These are phyloP conservation scores for Pyrus hybrid DNA, from an alignment of 331 rosid genomes.

Conservation along the genomic window DNA sequence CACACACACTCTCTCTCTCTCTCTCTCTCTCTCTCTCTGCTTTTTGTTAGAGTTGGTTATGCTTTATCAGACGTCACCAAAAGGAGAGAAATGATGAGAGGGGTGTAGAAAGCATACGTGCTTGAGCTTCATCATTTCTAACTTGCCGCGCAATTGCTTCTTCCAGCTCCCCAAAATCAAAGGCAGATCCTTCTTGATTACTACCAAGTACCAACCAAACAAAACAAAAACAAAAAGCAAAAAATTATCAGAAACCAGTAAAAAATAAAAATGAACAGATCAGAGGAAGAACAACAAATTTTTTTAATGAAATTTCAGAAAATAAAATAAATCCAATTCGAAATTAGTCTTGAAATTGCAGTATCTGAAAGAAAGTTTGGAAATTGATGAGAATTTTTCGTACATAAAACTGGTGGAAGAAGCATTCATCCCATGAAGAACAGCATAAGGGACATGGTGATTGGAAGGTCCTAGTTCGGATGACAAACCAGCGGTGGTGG, in stretches of 20 bases:
- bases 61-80: conserved; percentile 41
- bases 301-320: not conserved
- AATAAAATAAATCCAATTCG: not conserved
- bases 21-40: conserved; percentile 23
- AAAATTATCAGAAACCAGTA: not conserved
- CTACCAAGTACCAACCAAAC: conserved; percentile 21
- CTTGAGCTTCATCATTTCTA: conserved; percentile 66
- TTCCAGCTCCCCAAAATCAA: conserved; percentile 87
- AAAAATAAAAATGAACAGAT: not conserved
- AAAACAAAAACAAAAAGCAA: not conserved
- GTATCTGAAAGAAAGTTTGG: not conserved
- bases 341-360: not conserved
- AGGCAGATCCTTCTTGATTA: conserved; percentile 61
- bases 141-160: conserved; percentile 84
- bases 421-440: conserved; percentile 52
- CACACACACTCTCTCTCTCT: conserved; percentile 1
- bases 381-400: not conserved
- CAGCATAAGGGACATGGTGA: conserved; percentile 60
- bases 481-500: conserved; percentile 39
- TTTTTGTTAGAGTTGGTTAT: conserved; percentile 34
- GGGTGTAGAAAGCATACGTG: conserved; percentile 45
- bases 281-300: not conserved
- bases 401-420: conserved; percentile 64
- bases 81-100: conserved; percentile 1
- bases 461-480: conserved; percentile 67